phyloP scores from a whole-genome alignment of 2,329 filamentous ascomycete genomes.

The Periglandula ipomoeae region DNA sequence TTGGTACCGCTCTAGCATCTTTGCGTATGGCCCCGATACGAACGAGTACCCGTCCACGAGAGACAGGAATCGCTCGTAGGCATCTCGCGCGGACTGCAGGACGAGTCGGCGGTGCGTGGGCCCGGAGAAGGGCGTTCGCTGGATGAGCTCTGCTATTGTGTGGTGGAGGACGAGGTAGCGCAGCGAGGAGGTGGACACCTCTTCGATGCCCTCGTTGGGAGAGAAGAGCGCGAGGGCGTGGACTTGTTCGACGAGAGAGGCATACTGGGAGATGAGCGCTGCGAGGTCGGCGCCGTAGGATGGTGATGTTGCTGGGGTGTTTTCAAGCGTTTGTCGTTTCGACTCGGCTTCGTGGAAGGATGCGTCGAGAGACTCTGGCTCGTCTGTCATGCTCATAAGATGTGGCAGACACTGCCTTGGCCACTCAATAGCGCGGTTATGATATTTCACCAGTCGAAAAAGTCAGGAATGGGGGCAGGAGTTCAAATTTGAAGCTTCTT shows the following conservation, averaged over 20 bases:
- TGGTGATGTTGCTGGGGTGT: conserved; percentile 52
- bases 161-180: conserved; percentile 76
- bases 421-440: too few species aligned
- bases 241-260: conserved; percentile 61
- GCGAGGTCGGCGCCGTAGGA: conserved; percentile 59
- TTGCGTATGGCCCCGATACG: conserved; percentile 53
- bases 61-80: conserved; percentile 72
- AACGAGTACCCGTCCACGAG: conserved; percentile 72
- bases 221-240: conserved; percentile 75
- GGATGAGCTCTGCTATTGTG: conserved; percentile 69
- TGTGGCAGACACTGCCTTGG: too few species aligned
- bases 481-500: too few species aligned
- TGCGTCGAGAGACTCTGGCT: conserved; percentile 40
- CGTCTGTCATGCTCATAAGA: too few species aligned
- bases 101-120: conserved; percentile 49
- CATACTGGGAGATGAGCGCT: conserved; percentile 60
- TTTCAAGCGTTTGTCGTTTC: conserved; percentile 49
- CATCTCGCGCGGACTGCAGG: conserved; percentile 54
- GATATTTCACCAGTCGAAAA: too few species aligned
- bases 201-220: conserved; percentile 79
- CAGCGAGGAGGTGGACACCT: conserved; percentile 74
- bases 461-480: too few species aligned
- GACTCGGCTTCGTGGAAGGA: conserved; percentile 42
- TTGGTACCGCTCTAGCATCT: conserved; percentile 62
- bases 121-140: conserved; percentile 49